Evolutionary conservation across 805 yeast genomes (phyloP).

Genomic region (Suhomyces prunicola): DNA sequence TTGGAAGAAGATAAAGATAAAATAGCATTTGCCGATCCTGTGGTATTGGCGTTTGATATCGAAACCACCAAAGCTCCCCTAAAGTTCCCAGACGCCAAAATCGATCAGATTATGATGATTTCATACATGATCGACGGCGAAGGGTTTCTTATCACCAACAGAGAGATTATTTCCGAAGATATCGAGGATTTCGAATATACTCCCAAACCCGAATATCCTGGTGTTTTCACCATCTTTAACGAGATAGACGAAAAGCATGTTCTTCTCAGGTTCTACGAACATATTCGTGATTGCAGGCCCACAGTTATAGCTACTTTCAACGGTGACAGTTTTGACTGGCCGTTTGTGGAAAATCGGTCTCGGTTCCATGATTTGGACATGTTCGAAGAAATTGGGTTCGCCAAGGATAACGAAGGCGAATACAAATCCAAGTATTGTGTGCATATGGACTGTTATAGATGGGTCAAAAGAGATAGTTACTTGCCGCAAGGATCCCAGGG

Average conservation of each 20-base stretch:
- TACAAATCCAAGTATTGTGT: slow-evolving; percentile 89
- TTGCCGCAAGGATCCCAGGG: slow-evolving; percentile 99
- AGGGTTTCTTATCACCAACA: slow-evolving; percentile 88
- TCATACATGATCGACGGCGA: slow-evolving; percentile 99
- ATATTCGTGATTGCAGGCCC: slow-evolving; percentile 81
- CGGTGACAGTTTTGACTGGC: slow-evolving; percentile 99
- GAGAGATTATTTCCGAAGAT: slow-evolving; percentile 92
- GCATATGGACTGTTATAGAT: slow-evolving; percentile 95
- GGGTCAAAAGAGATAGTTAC: slow-evolving; percentile 98
- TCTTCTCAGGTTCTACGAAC: slow-evolving; percentile 79
- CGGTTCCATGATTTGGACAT: slow-evolving; percentile 78
- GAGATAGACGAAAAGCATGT: slow-evolving; percentile 81
- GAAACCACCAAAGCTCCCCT: slow-evolving; percentile 96
- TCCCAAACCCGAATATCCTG: slow-evolving; percentile 94
- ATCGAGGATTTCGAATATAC: slow-evolving; percentile 97
- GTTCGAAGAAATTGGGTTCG: slow-evolving; percentile 93
- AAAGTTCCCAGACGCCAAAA: slow-evolving; percentile 88
- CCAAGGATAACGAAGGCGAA: slow-evolving; percentile 83
- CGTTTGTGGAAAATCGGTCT: slow-evolving; percentile 89
- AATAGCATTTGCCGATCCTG: slow-evolving; percentile 96
- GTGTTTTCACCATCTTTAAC: slow-evolving; percentile 83
- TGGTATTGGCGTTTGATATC: slow-evolving; percentile 92
- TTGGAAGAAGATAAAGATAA: slow-evolving; percentile 64
- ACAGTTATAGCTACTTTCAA: slow-evolving; percentile 97
- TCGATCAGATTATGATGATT: slow-evolving; percentile 97